Percentiles rank a stretch among this genome's conserved stretches.
phyloP scores from a whole-genome alignment of 2,329 filamentous ascomycete species.

The Sporothrix dimorphospora region DNA sequence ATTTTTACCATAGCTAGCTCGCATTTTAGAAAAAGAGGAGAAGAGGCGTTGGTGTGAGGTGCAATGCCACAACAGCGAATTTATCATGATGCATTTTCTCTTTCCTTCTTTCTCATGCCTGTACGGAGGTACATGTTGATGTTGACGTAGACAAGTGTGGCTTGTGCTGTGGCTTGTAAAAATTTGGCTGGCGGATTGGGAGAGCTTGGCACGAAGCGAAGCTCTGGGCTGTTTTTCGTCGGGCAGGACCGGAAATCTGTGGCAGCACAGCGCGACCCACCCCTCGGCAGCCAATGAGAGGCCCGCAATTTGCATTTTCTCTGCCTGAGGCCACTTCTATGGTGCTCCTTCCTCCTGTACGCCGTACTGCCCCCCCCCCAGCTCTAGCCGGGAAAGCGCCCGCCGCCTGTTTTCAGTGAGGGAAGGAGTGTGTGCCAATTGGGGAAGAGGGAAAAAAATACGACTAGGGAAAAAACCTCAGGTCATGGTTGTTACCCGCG shows the following conservation, averaged over 20 bases:
- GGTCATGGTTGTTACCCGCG: constrained; percentile 22
- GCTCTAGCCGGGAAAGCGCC: constrained; percentile 4
- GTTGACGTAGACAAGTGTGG: neutral
- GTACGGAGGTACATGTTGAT: too few relatives aligned
- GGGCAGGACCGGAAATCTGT: constrained; percentile 34
- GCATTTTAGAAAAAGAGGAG: neutral
- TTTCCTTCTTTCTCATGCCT: too few relatives aligned
- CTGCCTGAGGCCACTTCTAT: constrained; percentile 32
- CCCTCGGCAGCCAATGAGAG: constrained; percentile 27
- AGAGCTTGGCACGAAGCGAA: neutral
- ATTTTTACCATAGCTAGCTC: neutral
- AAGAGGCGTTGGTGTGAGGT: neutral
- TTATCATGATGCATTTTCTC: constrained; percentile 5
- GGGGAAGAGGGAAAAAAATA: constrained; percentile 26
- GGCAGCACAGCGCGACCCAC: constrained; percentile 21
- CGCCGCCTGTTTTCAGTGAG: neutral
- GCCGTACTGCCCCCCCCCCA: neutral
- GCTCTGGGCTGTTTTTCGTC: constrained; percentile 15
- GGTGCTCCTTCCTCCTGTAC: neutral
- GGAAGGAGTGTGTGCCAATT: constrained; percentile 14
- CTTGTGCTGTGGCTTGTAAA: neutral
- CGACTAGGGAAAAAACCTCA: constrained; percentile 53
- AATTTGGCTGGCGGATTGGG: constrained; percentile 23
- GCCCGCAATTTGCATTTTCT: constrained; percentile 31
- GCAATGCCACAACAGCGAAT: neutral